Evolutionary conservation across 345 rosid species (phyloP).

Genomic region (Eucalyptus polyanthemos): DNA sequence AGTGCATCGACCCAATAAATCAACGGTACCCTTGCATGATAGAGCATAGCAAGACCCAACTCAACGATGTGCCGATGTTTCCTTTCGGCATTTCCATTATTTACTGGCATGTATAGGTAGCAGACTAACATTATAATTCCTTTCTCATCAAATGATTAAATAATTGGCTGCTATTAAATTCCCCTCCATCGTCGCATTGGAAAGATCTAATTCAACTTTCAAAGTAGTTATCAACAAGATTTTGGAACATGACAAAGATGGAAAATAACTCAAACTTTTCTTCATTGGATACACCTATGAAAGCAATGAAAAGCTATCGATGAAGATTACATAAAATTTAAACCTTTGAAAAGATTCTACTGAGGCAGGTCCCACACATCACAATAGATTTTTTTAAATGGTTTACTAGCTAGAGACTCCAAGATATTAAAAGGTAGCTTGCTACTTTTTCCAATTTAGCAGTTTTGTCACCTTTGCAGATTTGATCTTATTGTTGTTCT

Average conservation of each 20-base stretch:
- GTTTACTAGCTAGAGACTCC: not conserved
- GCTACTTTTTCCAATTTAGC: not conserved
- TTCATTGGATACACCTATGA: not conserved
- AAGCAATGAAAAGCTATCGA: not conserved
- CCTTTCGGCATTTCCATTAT: not conserved
- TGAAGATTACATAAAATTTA: not conserved
- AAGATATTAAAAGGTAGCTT: not conserved
- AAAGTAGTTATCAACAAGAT: not conserved
- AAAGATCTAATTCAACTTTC: not conserved
- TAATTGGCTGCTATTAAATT: not conserved
- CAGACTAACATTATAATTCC: not conserved
- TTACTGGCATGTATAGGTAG: not conserved
- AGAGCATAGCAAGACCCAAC: not conserved
- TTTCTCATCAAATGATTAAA: not conserved
- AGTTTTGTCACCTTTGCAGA: not conserved
- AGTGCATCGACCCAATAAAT: not conserved
- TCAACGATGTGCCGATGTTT: not conserved
- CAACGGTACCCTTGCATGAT: not conserved
- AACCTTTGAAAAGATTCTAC: not conserved
- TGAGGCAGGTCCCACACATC: not conserved
- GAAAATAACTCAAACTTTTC: not conserved
- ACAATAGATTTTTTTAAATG: not conserved
- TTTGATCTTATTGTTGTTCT: not conserved
- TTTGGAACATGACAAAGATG: not conserved
- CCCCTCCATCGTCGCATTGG: not conserved